Conservation (phyloP, 2,329 filamentous ascomycete species). For the Macrophomina tecta region DNA sequence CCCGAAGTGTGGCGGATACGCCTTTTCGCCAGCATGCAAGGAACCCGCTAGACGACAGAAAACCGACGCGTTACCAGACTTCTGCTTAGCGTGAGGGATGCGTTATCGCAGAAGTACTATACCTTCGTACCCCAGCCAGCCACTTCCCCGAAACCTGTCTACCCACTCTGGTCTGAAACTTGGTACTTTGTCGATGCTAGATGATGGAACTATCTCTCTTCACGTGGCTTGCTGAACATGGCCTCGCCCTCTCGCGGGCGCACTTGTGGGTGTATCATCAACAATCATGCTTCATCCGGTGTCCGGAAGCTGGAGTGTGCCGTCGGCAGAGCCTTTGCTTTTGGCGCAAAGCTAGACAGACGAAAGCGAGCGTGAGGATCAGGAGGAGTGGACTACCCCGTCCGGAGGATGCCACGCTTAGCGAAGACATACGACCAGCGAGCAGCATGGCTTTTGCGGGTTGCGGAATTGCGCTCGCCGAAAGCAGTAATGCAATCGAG, state of each 20-base stretch:
- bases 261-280: background rate
- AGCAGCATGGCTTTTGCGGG: background rate
- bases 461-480: conserved; percentile 7
- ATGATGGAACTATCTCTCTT: background rate
- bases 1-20: background rate
- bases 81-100: background rate
- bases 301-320: conserved; percentile 17
- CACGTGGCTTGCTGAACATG: background rate
- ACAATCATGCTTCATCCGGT: conserved; percentile 2
- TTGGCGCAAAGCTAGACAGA: conserved; percentile 2
- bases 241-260: conserved; percentile 7
- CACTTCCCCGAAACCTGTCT: conserved; percentile 8
- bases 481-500: conserved; percentile 14
- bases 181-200: background rate
- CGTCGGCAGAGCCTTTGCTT: background rate
- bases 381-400: conserved; percentile 12
- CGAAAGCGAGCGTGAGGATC: conserved; percentile 24
- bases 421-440: background rate
- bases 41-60: background rate
- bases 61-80: background rate
- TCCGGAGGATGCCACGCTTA: background rate
- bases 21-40: background rate
- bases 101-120: background rate
- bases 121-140: conserved; percentile 16
- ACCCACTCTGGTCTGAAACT: background rate